A percentile compares a stretch with the other conserved stretches of the same genome.
phyloP scores from a whole-genome alignment of 2,329 filamentous ascomycete genomes.

The Fusarium decemcellulare region DNA sequence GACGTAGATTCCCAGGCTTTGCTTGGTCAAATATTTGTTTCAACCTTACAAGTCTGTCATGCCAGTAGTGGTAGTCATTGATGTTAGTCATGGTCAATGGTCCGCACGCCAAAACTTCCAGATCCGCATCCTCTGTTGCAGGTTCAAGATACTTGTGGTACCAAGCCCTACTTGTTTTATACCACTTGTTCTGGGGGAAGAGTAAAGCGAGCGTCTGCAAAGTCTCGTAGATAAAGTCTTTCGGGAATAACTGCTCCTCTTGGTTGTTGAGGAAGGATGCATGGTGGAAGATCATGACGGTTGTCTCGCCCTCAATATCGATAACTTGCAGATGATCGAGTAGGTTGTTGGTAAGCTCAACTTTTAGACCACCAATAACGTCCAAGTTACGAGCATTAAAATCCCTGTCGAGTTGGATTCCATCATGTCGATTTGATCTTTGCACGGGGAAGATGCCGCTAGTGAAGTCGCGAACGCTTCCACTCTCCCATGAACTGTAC shows the following conservation, averaged over 20 bases:
- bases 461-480: neutral
- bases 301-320: slow-evolving; percentile 10
- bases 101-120: neutral
- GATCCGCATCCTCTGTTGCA: neutral
- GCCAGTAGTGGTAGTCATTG: slow-evolving; percentile 3
- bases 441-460: neutral
- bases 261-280: slow-evolving; percentile 8
- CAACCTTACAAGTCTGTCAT: slow-evolving; percentile 4
- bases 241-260: slow-evolving; percentile 1
- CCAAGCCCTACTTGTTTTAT: slow-evolving; percentile 7
- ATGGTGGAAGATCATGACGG: slow-evolving; percentile 19
- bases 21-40: slow-evolving; percentile 8
- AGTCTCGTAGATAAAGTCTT: slow-evolving; percentile 6
- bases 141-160: slow-evolving; percentile 5
- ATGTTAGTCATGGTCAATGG: slow-evolving; percentile 5
- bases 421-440: neutral
- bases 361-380: neutral
- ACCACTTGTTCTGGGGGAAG: slow-evolving; percentile 18
- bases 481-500: neutral
- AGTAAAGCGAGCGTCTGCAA: slow-evolving; percentile 12
- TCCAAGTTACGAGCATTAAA: neutral
- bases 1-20: neutral
- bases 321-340: slow-evolving; percentile 10
- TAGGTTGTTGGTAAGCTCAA: slow-evolving; percentile 16
- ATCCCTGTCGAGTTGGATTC: neutral